Evolutionary conservation across 495 filamentous ascomycete species (phyloP), one percentile per base, ranked within the genome.

Genomic region (Schizothecium vesticola): DNA sequence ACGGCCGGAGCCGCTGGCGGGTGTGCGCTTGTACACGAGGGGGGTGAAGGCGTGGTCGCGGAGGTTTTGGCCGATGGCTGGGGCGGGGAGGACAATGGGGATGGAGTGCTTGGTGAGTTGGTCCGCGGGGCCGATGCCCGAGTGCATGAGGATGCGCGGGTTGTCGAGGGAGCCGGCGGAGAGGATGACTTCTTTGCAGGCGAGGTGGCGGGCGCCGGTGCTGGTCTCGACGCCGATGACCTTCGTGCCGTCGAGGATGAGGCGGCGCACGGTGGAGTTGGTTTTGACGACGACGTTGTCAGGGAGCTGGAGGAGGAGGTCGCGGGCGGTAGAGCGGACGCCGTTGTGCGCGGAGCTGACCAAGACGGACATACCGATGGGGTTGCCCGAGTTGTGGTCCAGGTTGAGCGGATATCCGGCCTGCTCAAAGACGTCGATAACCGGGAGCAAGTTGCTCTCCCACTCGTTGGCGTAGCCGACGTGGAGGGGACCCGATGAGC

Each of bases 111-210:
- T 69, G n/a, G 76, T 43, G 0, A 91, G 82, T 28, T 88, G 80
- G 0, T 75, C 70, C 12, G 74, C 72, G 0, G 88, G 86, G 0
- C 88, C 88, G 65, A 91, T 86, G 12, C 88, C 89, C 0, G 86
- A 88, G 66, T 88, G 85, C 83, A 89, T 86, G 0, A 90, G 80
- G 62, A 90, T 82, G 56, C 86, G 83, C 3, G 89, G 88, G 13
- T 77, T 78, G 73, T 90, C 83, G 24, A 89, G 77, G 1, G 87
- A 76, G 10, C 89, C 88, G 19, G 82, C 82, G 0, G 81, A 82
- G 10, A 91, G 74, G 59, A 91, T 83, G 24, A 90, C 81, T 58
- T 91, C 88, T 60, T 86, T 84, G 3, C 76, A 74, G 5, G 87
- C 87, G 12, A 78, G 51, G 61, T 81, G 80, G 74, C 64, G 25